Evolutionary conservation across 176 grass and related monocot species (phyloP), one percentile per base, ranked within the genome.

Genomic region (Miscanthus lutarioriparius): DNA sequence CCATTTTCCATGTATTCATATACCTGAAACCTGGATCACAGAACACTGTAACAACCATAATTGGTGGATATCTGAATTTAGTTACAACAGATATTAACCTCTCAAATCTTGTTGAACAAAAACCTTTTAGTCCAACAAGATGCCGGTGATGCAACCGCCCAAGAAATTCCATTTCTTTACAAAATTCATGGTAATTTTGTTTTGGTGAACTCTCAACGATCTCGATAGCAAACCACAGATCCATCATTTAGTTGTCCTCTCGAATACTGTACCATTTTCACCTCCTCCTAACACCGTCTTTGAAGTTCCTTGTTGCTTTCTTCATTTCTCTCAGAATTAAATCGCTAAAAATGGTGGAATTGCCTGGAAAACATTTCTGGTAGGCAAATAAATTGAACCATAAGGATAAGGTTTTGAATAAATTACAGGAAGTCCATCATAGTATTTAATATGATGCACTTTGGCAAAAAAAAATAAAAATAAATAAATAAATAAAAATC

Each of bases 301-400:
- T 82, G 45, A 97, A 97, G 64, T 92, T 97, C 67, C n/a, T 44
- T 53, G 95, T 92, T 37, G 95, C 95, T 70, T 82, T 97, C 86
- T 86, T 97, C 65, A 91, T 89, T 88, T 94, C 92, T 68, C 28
- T 83, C 84, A 82, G 89, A 79, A 86, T 58, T 97, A 54, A 89
- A 94, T 84, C 81, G 30, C 64, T 62, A 80, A 92, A 94, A 78
- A 94, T 88, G 16, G 70, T 56, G 35, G 86, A 87, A 74, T 68
- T 78, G 49, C 86, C 92, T 94, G 90, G 86, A 89, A n/a, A 92
- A 85, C 7, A 35, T 87, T 73, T 13, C 30, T 67, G n/a, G 80
- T 84, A 89, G 84, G 13, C 16, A 76, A 40, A 84, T 66, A 58
- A 61, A 47, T 38, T 62, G 70, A 68, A 48, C 28, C 28, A 30